Evolutionary conservation across 208 protist species (phyloP), one percentile per base, ranked within the genome.

Genomic region (Zelonia costaricensis): DNA sequence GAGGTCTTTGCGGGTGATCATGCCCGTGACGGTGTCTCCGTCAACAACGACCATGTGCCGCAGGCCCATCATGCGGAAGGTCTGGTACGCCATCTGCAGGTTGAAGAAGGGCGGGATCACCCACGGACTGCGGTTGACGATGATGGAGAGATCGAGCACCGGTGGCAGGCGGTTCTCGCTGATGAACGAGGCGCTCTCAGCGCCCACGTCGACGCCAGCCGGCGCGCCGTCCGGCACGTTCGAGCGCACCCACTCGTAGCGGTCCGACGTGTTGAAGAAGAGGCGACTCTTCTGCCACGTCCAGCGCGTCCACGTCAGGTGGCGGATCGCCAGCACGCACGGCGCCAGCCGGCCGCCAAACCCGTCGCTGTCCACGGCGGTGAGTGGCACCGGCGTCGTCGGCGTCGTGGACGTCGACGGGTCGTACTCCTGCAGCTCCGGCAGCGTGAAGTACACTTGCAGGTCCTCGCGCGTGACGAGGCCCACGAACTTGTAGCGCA

Each of bases 1-100:
- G 10, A 97, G 73, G 62, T 98, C 92, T 47, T 97, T 95, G 18
- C 93, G 87, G 2, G 93, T 98, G 69, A 98, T 93, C n/a, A 98
- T 93, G 30, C 95, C 93, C 4, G 80, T 62, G 7, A 97, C 86
- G 23, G 64, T 69, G 52, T 93, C 85, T 33, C 83, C 78, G 59
- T 96, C 80, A 18, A 97, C 80, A 30, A 98, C 93, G 3, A 93
- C 84, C 83, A 98, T 83, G 74, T 97, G 93, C 12, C 95, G 92
- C 53, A 98, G 77, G 0, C 93, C 95, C 87, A 98, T 92, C 49
- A 76, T 89, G 27, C 90, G 80, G 62, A 98, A 98, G 9, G 94
- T 88, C 40, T 87, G 71, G 64, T 95, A 97, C 3, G 80, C 78
- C 83, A 95, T 92, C 40, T 91, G 63, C 18, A 95, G 60, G 36